Base-by-base conservation (phyloP, 1,284 basidiomycete species). In the Boletus smithii region DNA sequence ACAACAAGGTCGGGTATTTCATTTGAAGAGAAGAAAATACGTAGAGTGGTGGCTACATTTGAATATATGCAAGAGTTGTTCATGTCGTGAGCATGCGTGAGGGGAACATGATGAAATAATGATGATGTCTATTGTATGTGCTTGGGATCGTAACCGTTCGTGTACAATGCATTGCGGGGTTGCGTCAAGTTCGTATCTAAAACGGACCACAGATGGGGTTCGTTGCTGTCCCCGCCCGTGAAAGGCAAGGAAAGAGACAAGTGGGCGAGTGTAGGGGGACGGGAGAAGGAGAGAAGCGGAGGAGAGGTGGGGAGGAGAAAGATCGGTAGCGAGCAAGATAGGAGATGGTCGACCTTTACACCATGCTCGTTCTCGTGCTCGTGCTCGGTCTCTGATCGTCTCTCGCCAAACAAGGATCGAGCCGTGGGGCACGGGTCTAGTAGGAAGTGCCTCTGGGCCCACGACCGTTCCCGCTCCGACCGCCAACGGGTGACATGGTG, bases 401-500 rank as follows among this genome's bases (percentile, higher is more conserved):
- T 40, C 38, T 4, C 18, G 9, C 8, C 20, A 26, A 35, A 20
- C 34, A 5, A 10, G 34, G 11, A 20, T 34, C 10, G 10, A 11
- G 18, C 17, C 20, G n/a, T 10, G 16, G 17, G 36, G 23, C n/a
- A 14, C 14, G 14, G 17, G 30, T 4, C 18, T 63, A 62, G 38
- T 62, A 67, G 0, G 61, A 49, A 4, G 59, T 44, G 1, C 64
- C 62, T 31, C 65, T 59, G 36, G 40, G 57, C 4, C 51, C 62
- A 24, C 64, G 64, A 33, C 50, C 48, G 23, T 61, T 60, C 13
- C 53, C 60, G 35, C 61, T 65, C 23, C 59, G 62, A 26, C 63
- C 59, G 18, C 43, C 36, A 5, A 58, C 57, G 40, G 61, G 62
- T 1, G 61, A 66, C 40, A 46, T 55, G 29, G 50, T 44, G 26